phyloP scores from a whole-genome alignment of 805 yeast species.

The Priceomyces haplophilus region DNA sequence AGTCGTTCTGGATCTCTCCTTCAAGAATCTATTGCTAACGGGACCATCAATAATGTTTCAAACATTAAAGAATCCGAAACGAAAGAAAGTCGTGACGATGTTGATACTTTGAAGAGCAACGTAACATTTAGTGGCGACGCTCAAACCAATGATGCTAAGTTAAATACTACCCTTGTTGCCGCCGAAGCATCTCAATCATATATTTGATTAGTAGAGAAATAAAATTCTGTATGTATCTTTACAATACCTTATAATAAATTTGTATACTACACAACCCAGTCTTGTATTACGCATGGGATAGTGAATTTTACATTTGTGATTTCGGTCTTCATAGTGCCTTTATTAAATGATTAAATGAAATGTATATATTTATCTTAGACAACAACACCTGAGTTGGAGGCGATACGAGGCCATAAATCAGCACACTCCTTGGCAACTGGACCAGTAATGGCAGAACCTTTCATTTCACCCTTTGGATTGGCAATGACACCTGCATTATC shows the following conservation, averaged over 20 bases:
- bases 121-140: not conserved
- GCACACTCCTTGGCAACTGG: conserved; percentile 99
- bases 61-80: not conserved
- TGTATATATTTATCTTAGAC: conserved; percentile 53
- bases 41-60: not conserved
- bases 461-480: conserved; percentile 99
- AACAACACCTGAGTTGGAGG: conserved; percentile 99
- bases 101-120: conserved; percentile 9
- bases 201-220: not conserved
- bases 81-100: conserved; percentile 6
- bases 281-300: no score
- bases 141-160: not conserved
- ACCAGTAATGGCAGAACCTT: conserved; percentile 99
- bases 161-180: not conserved
- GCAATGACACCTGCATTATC: conserved; percentile 99
- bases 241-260: no score
- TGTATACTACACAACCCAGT: no score
- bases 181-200: not conserved
- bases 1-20: not conserved
- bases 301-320: not conserved
- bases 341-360: conserved; percentile 3
- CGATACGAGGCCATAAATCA: conserved; percentile 99
- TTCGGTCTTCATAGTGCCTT: conserved; percentile 1
- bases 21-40: not conserved
- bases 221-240: not conserved